Percentiles rank a stretch among this genome's conserved stretches.
phyloP scores from a whole-genome alignment of 305 asterid genomes.

The Nicotiana rustica region DNA sequence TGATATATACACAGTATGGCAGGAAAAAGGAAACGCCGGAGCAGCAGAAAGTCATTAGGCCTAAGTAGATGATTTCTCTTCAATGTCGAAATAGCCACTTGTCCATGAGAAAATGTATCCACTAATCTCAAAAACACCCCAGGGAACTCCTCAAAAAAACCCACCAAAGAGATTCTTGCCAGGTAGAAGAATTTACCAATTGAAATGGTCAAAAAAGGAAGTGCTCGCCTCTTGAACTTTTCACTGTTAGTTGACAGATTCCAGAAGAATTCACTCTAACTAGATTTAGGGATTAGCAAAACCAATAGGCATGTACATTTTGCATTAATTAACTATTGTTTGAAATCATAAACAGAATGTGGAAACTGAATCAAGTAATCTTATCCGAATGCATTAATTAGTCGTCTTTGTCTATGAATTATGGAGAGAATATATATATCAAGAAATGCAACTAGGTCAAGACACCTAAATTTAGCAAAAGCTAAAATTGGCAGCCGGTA shows the following conservation, averaged over 20 bases:
- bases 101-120: neutral
- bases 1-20: neutral
- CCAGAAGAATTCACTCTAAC: constrained; percentile 6
- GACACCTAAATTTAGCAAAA: constrained; percentile 6
- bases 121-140: neutral
- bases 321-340: neutral
- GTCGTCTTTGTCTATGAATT: neutral
- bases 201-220: neutral
- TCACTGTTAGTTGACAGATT: neutral
- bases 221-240: neutral
- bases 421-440: neutral
- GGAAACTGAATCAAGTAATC: neutral
- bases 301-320: neutral
- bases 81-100: neutral
- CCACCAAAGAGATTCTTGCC: neutral
- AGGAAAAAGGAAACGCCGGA: neutral
- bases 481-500: neutral
- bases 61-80: neutral
- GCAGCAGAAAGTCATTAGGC: constrained; percentile 6
- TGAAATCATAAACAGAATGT: neutral
- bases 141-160: neutral
- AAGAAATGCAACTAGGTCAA: neutral
- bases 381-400: neutral
- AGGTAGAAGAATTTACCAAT: neutral
- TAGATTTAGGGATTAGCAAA: neutral